These are phyloP conservation scores for Colletotrichum musicola DNA, from an alignment of 2,329 filamentous ascomycete species.

Conservation along the genomic window DNA sequence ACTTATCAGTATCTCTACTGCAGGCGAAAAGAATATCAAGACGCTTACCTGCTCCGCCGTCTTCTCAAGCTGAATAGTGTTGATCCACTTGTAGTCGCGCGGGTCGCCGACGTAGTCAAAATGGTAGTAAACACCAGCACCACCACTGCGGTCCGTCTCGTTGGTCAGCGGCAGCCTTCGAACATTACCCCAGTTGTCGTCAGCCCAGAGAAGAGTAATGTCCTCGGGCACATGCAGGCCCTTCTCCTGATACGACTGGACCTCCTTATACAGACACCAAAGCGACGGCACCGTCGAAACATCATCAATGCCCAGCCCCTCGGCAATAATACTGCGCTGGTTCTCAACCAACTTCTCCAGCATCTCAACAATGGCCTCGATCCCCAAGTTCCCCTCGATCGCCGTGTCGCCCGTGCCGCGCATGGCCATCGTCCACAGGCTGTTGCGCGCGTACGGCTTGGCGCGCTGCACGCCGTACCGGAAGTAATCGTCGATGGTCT, in stretches of 20 bases:
- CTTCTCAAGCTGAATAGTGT: slow-evolving; percentile 73
- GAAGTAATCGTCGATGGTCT: slow-evolving; percentile 77
- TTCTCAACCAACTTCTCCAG: slow-evolving; percentile 71
- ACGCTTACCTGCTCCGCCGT: slow-evolving; percentile 62
- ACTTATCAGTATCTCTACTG: neutral
- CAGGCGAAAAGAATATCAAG: neutral
- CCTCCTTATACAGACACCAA: slow-evolving; percentile 82
- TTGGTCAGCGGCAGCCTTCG: slow-evolving; percentile 70
- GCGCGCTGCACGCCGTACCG: slow-evolving; percentile 74
- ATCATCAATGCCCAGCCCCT: slow-evolving; percentile 64
- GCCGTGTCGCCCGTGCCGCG: slow-evolving; percentile 77
- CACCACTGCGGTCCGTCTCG: slow-evolving; percentile 70
- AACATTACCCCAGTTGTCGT: slow-evolving; percentile 78
- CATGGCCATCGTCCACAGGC: slow-evolving; percentile 78
- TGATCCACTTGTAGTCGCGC: slow-evolving; percentile 70
- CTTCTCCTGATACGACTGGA: slow-evolving; percentile 76
- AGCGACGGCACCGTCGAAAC: slow-evolving; percentile 71
- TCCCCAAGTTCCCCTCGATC: slow-evolving; percentile 63
- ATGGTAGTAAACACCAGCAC: slow-evolving; percentile 76
- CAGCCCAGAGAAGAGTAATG: slow-evolving; percentile 76
- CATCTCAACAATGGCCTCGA: slow-evolving; percentile 67
- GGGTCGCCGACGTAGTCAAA: slow-evolving; percentile 65
- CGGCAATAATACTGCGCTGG: slow-evolving; percentile 69
- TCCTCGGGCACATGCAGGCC: slow-evolving; percentile 72
- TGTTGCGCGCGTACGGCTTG: slow-evolving; percentile 73